A percentile compares a stretch with the other conserved stretches of the same genome.
phyloP scores from a whole-genome alignment of 169 alveolate species.

The Theileria orientalis region DNA sequence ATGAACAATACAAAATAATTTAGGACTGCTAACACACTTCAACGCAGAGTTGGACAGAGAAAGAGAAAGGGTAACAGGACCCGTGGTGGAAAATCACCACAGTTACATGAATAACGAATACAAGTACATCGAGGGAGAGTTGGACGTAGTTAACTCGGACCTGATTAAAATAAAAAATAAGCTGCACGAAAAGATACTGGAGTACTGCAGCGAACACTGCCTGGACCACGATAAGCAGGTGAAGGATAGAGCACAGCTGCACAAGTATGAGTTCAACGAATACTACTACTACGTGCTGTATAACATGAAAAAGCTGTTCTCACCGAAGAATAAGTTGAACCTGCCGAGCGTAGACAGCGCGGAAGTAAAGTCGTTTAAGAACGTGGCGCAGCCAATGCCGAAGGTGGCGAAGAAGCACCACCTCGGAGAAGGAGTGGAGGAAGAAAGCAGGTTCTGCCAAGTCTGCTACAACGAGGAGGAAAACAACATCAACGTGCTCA shows the following conservation, averaged over 20 bases:
- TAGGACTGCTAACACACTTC: neutral
- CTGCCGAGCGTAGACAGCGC: neutral
- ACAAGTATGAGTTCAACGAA: conserved; percentile 32
- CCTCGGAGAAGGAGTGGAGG: neutral
- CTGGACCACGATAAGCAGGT: conserved; percentile 16
- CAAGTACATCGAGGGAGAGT: conserved; percentile 37
- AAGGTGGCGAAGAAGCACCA: neutral
- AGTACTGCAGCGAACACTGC: conserved; percentile 6
- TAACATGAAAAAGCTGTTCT: conserved; percentile 1
- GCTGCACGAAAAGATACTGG: conserved; percentile 31
- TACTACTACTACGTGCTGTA: conserved; percentile 32
- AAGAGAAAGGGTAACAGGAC: too few species aligned
- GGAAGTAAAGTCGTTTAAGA: neutral
- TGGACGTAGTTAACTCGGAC: conserved; percentile 12
- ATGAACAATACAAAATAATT: conserved; percentile 22
- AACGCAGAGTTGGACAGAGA: conserved; percentile 22
- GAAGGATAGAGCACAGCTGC: neutral
- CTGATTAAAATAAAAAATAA: conserved; percentile 28
- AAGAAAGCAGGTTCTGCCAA: conserved; percentile 36
- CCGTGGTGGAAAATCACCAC: neutral
- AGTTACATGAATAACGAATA: conserved; percentile 39
- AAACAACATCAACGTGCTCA: conserved; percentile 64
- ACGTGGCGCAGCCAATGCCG: neutral
- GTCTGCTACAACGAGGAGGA: conserved; percentile 64
- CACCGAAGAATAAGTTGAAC: neutral